Percentiles rank a stretch among this genome's conserved stretches.
Conservation (phyloP, 2,329 filamentous ascomycete genomes). For the Coleophoma cylindrospora region DNA sequence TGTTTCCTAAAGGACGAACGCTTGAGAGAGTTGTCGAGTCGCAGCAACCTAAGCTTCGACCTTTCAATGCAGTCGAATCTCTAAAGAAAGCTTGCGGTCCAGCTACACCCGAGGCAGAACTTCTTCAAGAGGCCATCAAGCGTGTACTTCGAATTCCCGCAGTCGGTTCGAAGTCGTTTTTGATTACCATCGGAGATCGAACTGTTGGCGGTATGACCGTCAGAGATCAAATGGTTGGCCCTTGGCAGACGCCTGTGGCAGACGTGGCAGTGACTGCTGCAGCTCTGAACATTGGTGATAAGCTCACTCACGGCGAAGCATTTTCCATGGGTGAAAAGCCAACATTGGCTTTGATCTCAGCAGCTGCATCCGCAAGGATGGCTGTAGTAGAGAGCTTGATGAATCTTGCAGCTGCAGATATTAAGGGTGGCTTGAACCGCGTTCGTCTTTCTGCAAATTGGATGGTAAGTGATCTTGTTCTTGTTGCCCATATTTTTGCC, state of each 20-base stretch:
- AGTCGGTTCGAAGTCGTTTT: conserved; percentile 94
- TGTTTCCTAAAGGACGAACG: conserved; percentile 85
- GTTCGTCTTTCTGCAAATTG: conserved; percentile 94
- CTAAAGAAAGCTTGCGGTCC: conserved; percentile 49
- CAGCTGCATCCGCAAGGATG: conserved; percentile 90
- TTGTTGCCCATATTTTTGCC: no score
- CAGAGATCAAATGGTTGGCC: conserved; percentile 92
- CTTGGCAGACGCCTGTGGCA: conserved; percentile 91
- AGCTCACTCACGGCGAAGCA: conserved; percentile 80
- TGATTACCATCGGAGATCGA: conserved; percentile 94
- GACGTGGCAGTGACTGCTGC: conserved; percentile 92
- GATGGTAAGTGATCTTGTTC: conserved; percentile 56
- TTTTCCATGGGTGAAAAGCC: conserved; percentile 97
- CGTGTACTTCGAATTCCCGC: conserved; percentile 80
- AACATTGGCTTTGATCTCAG: conserved; percentile 80
- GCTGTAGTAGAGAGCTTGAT: conserved; percentile 89
- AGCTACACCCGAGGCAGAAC: conserved; percentile 26
- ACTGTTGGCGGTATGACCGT: conserved; percentile 85
- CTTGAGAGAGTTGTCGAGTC: conserved; percentile 71
- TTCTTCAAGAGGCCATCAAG: conserved; percentile 63
- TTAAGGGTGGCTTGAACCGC: conserved; percentile 58
- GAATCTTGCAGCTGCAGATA: conserved; percentile 81
- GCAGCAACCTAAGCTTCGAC: conserved; percentile 59
- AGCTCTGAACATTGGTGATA: conserved; percentile 61
- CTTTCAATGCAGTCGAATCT: conserved; percentile 65